Conservation (phyloP, 352 stramenopile genomes). For the Globisporangium emineosum region DNA sequence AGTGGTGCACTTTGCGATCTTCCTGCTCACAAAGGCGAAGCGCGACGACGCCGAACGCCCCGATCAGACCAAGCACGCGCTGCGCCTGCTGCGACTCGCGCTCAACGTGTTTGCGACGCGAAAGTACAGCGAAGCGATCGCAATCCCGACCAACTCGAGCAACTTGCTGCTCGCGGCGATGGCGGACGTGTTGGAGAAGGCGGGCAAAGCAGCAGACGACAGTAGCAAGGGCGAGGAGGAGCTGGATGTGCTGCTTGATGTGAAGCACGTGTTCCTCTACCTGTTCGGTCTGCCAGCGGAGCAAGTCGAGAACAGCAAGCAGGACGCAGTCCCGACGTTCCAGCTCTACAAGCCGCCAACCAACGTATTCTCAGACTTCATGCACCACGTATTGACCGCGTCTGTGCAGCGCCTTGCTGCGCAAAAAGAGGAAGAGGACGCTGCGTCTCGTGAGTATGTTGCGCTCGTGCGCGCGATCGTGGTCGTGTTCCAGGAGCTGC, state of each 20-base stretch:
- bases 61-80: constrained; percentile 34
- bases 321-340: constrained; percentile 40
- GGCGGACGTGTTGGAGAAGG: constrained; percentile 51
- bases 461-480: constrained; percentile 46
- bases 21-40: constrained; percentile 57
- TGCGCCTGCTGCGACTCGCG: constrained; percentile 54
- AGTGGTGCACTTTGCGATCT: constrained; percentile 64
- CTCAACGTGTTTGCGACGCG: constrained; percentile 41
- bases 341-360: constrained; percentile 78
- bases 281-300: constrained; percentile 52
- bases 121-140: constrained; percentile 22
- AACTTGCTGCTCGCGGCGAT: constrained; percentile 71
- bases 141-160: constrained; percentile 63
- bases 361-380: constrained; percentile 72
- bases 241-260: constrained; percentile 40
- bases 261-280: constrained; percentile 58
- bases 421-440: not conserved
- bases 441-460: constrained; percentile 27
- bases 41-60: constrained; percentile 25
- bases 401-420: constrained; percentile 15
- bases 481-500: constrained; percentile 73
- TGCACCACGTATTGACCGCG: constrained; percentile 49
- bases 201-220: not conserved
- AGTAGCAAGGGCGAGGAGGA: constrained; percentile 10
- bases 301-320: not conserved